Base-by-base conservation (phyloP, 495 filamentous ascomycete species). In the Podospora fimiseda region DNA sequence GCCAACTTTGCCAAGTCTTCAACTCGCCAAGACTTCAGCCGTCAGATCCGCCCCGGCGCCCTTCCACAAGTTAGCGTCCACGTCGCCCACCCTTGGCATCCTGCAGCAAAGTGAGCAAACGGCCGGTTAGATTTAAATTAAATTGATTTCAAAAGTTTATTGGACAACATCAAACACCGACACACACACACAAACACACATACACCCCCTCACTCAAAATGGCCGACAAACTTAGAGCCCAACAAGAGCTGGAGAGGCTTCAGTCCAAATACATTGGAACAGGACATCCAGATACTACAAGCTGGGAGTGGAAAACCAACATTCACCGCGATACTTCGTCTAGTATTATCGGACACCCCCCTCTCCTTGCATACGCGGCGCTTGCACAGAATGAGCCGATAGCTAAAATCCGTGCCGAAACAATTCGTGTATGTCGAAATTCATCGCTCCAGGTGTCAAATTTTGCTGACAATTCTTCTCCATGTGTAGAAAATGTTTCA, bases 211-310 rank as follows among this genome's bases (percentile, higher is more conserved):
- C 13, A 4, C 13, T 41, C 27, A 33, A 5, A 5, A 33, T 11
- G 93, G 93, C 93, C 61, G 93, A 98, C 79, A 98, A 98, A 75
- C 87, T 97, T 55, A 90, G 94, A 68, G 90, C 90, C 13, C 86
- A 91, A 52, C 94, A 97, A 70, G 93, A 97, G 64, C 92, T 99
- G 61, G 94, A 97, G 72, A 81, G 87, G 55, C 87, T 97, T 9
- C 93, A 98, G 71, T 81, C 89, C 60, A 90, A 90, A 45, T 94
- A 93, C 74, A 75, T 98, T 63, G 93, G 93, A 65, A 97, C 91
- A 9, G 94, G 94, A n/a, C 91, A 96, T 71, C 89, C 93, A 46
- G 93, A 99, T 73, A 97, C 94, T 8, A 96, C 93, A 14, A 90
- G 87, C 64, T 90, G 79, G 82, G 93, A 99, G 74, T 99, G 92